Evolutionary conservation across 176 grass and related monocot species (phyloP), one percentile per base, ranked within the genome.

Genomic region (Triticum timopheevii): DNA sequence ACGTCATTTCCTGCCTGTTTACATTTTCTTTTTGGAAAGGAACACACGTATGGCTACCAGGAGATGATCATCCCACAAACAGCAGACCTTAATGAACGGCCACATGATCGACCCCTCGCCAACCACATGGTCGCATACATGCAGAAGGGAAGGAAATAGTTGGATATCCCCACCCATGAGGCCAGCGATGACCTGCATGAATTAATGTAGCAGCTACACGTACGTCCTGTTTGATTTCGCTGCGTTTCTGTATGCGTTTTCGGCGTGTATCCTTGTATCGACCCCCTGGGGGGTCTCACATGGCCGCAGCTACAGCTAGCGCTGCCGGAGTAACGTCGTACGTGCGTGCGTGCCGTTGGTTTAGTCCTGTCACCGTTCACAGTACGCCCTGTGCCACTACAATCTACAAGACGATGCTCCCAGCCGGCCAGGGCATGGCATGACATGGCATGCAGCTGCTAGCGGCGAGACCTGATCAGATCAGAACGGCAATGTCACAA

Each of bases 211-310:
- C 71, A 47, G 71, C 71, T 40, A 44, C 38, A 73, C 69, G 69
- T 73, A 73, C 24, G 40, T 25, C 72, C 42, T 75, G 42, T 30
- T 36, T 1, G 54, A 59, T 45, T 8, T 8, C 42, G 40, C 71
- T 16, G 40, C 71, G 23, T 15, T 17, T 75, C 72, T 49, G 74
- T 77, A 56, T 0, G 27, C 74, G 8, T 77, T 77, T 77, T 56
- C 16, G 73, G 73, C 74, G 45, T 77, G 47, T 56, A 76, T 54
- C 73, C 73, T 76, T 76, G 73, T 76, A 77, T 34, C 15, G 25
- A 52, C 4, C 25, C 5, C 28, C 16, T 28, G 10, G 74, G 47
- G 47, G 47, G 74, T 77, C 44, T 54, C 73, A 52, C 25, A 76
- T 76, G 45, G 24, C 72, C 27, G 72, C 38, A 11, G 73, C 45